Conservation (phyloP, 306 rosid species). For the Dryas octopetala region DNA sequence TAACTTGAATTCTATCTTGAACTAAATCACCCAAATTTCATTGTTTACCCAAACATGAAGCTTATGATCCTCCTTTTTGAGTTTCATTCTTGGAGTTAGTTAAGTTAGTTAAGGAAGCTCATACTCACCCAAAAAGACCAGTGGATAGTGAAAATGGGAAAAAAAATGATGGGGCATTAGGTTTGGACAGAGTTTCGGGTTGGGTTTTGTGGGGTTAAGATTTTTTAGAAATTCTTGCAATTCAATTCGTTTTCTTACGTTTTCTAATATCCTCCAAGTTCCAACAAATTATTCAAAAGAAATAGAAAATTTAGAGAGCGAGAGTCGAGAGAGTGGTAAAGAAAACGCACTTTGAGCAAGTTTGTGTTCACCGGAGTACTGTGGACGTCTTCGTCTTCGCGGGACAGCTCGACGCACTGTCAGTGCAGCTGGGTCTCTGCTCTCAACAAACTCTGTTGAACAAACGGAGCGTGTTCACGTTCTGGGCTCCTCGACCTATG, state of each 20-base stretch:
- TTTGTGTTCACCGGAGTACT: background rate
- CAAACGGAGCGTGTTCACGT: background rate
- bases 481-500: background rate
- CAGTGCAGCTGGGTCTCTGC: background rate
- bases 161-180: too few relatives aligned
- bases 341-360: background rate
- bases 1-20: too few relatives aligned
- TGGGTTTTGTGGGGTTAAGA: background rate
- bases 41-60: background rate
- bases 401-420: background rate
- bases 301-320: background rate
- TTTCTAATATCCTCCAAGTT: background rate
- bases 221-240: background rate
- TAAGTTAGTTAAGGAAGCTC: too few relatives aligned
- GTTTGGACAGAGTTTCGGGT: too few relatives aligned
- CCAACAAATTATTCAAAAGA: slow-evolving; percentile 2
- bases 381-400: background rate
- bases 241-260: background rate
- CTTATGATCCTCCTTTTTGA: background rate
- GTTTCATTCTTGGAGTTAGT: too few relatives aligned
- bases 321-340: background rate
- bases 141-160: too few relatives aligned
- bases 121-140: too few relatives aligned
- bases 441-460: too few relatives aligned
- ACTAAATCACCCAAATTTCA: background rate